Percentiles rank a stretch among this genome's conserved stretches.
phyloP scores from a whole-genome alignment of 129 eudicot species.

The Ambrosia trifida region DNA sequence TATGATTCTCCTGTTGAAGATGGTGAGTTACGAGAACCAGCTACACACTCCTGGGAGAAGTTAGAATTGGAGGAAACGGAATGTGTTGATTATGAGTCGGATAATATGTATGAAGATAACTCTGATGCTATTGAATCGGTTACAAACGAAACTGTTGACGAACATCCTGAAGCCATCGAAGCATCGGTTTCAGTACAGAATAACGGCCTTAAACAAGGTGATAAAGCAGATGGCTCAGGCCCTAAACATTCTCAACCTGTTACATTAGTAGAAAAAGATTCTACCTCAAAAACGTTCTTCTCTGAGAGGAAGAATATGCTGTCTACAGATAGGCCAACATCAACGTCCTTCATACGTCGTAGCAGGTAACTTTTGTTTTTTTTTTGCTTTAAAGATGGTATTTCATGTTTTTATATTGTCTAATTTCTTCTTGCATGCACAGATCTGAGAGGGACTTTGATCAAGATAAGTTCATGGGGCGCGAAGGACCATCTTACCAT shows the following conservation, averaged over 20 bases:
- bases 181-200: constrained; percentile 29
- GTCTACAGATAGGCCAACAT: constrained; percentile 36
- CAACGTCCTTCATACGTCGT: constrained; percentile 17
- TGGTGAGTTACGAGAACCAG: constrained; percentile 39
- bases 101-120: constrained; percentile 54
- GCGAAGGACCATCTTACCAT: constrained; percentile 29
- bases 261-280: constrained; percentile 30
- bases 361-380: constrained; percentile 24
- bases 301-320: constrained; percentile 28
- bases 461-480: constrained; percentile 37
- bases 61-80: constrained; percentile 58
- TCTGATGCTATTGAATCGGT: constrained; percentile 52
- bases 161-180: constrained; percentile 9
- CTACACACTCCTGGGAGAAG: constrained; percentile 36
- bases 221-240: constrained; percentile 21
- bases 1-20: constrained; percentile 45
- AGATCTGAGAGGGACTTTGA: constrained; percentile 45
- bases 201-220: constrained; percentile 22
- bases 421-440: constrained; percentile 29
- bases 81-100: constrained; percentile 75
- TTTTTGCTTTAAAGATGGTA: background rate
- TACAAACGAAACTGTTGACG: constrained; percentile 7
- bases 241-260: constrained; percentile 22
- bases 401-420: background rate
- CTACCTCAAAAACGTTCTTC: constrained; percentile 16